Evolutionary conservation across 148 eudicot genomes (phyloP), one percentile per base, ranked within the genome.

Genomic region (Rhododendron henanense): DNA sequence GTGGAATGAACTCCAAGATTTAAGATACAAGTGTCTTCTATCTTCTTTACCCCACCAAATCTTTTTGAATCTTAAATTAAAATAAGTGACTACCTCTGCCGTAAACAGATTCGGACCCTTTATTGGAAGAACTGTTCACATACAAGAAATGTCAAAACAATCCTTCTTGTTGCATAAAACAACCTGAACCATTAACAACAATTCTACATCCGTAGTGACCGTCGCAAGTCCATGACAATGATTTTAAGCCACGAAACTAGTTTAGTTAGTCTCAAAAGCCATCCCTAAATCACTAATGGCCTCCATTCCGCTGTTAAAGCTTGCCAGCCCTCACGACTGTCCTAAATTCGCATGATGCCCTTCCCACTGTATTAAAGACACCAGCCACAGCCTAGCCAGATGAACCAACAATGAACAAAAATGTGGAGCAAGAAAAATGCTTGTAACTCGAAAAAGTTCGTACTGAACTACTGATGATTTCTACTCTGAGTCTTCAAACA

Each of bases 361-460:
- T 21, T 63, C 84, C 23, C 59, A 57, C 31, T 8, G 37, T 21
- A 44, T 83, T 14, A 83, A 67, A 59, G 78, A 25, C 53, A 39
- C 44, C 77, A 65, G 59, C 41, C 55, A 3, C 55, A 41, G 44
- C 41, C 55, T 18, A 45, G 18, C 13, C 10, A 84, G 85, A 25
- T 71, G 85, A 84, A 84, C 25, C 78, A 83, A 83, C 45, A 47
- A 83, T 14, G 14, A 47, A 45, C 47, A 37, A 61, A 21, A 71
- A 16, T 21, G 31, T 18, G 79, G 63, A 33, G 44, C 79, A 5
- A 48, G 25, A 57, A 71, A 25, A 47, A 25, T 69, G 75, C 75
- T 67, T n/a, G 73, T 3, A 67, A 67, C 14, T 67, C 73, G 1
- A 10, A 67, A 67, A n/a, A n/a, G 73, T 67, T 67, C 5, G 15